Evolutionary conservation across 331 rosid genomes (phyloP).

Genomic region (Rhamnella rubrinervis): DNA sequence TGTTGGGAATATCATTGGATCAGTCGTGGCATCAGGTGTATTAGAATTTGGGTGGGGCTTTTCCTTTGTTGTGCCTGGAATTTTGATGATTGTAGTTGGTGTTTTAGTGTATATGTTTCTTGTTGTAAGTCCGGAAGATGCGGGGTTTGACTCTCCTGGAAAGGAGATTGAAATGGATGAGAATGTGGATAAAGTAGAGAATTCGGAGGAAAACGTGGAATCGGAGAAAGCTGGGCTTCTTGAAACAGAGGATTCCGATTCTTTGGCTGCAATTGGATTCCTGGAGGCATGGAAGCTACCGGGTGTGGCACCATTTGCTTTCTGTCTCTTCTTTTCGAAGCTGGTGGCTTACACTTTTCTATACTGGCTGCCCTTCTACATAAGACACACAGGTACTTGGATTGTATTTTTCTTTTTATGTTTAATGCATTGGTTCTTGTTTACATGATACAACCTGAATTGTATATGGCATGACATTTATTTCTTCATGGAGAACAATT

Average conservation of each 20-base stretch:
- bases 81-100: conserved; percentile 62
- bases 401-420: not conserved
- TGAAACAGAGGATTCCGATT: conserved; percentile 16
- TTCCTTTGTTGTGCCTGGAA: conserved; percentile 86
- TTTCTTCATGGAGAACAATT: no score
- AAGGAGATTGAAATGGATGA: conserved; percentile 52
- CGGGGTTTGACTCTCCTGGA: conserved; percentile 55
- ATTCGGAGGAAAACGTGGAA: conserved; percentile 43
- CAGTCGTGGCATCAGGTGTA: conserved; percentile 67
- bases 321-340: conserved; percentile 58
- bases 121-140: conserved; percentile 60
- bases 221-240: conserved; percentile 39
- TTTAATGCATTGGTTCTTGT: not conserved
- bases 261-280: conserved; percentile 54
- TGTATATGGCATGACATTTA: no score
- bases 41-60: conserved; percentile 97
- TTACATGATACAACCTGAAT: not conserved
- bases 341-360: conserved; percentile 51
- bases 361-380: conserved; percentile 55
- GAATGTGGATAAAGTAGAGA: conserved; percentile 29
- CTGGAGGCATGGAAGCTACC: conserved; percentile 54
- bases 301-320: conserved; percentile 46
- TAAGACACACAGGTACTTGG: conserved; percentile 42
- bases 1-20: conserved; percentile 81
- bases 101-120: conserved; percentile 76